Conservation (phyloP, 805 yeast species). For the Brettanomyces naardenensis region DNA sequence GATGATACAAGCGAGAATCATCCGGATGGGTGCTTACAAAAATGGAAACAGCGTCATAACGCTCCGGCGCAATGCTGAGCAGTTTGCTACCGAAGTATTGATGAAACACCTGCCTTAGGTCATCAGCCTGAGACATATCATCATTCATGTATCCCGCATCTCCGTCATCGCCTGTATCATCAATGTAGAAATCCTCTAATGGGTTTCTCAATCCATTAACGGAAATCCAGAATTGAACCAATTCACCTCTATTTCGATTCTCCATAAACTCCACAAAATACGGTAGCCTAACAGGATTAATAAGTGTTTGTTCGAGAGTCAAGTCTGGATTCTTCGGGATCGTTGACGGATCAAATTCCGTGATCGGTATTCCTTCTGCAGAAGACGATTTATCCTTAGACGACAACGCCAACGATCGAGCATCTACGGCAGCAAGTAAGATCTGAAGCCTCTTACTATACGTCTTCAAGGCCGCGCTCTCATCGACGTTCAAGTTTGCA, state of each 20-base stretch:
- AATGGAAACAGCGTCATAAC: constrained; percentile 28
- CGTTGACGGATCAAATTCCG: constrained; percentile 3
- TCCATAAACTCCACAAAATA: constrained; percentile 52
- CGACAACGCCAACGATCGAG: constrained; percentile 2
- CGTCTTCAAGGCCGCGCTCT: constrained; percentile 6
- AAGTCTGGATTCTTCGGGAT: constrained; percentile 16
- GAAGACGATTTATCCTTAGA: not conserved
- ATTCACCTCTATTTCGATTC: constrained; percentile 31
- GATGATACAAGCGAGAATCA: constrained; percentile 30
- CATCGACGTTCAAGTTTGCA: constrained; percentile 5
- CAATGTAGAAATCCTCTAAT: constrained; percentile 38
- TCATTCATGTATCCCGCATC: constrained; percentile 9
- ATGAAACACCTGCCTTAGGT: constrained; percentile 41
- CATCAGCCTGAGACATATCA: constrained; percentile 38
- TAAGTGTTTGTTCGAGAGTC: constrained; percentile 36
- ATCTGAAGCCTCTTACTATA: constrained; percentile 16
- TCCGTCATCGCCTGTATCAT: constrained; percentile 16
- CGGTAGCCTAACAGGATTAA: constrained; percentile 39
- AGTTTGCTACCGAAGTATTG: constrained; percentile 30
- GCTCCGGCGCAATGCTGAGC: constrained; percentile 22
- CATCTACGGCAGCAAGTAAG: constrained; percentile 16
- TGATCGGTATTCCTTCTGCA: constrained; percentile 2
- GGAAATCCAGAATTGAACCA: constrained; percentile 58
- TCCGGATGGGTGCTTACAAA: constrained; percentile 25
- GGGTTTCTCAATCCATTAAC: constrained; percentile 71